A percentile compares a stretch with the other conserved stretches of the same genome.
phyloP scores from a whole-genome alignment of 2,329 filamentous ascomycete species.

The Chrysoporthe cubensis region DNA sequence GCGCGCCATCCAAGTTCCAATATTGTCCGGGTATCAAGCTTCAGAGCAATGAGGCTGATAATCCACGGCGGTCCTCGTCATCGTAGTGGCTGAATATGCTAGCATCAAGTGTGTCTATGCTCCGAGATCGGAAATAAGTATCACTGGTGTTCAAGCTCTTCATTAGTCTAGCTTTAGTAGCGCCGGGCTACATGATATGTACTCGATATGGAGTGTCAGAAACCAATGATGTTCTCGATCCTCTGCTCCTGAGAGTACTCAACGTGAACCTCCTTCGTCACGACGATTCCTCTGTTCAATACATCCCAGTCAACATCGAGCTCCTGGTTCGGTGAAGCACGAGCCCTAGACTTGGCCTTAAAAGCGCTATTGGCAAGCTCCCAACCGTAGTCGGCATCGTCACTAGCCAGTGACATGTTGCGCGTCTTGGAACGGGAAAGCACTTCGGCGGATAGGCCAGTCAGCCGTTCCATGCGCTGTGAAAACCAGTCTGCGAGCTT shows the following conservation, averaged over 20 bases:
- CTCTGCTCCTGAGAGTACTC: slow-evolving; percentile 23
- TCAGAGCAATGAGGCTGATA: background rate
- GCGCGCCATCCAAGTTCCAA: background rate
- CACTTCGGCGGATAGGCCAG: background rate
- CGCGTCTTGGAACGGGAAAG: slow-evolving; percentile 20
- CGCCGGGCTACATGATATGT: background rate
- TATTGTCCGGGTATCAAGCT: background rate
- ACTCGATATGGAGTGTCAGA: slow-evolving; percentile 4
- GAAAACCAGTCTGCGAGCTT: slow-evolving; percentile 18
- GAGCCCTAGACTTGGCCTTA: background rate
- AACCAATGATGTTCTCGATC: slow-evolving; percentile 24
- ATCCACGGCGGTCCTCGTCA: background rate
- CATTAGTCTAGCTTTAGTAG: background rate
- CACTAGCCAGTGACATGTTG: slow-evolving; percentile 15
- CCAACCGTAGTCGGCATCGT: slow-evolving; percentile 15
- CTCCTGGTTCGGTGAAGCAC: slow-evolving; percentile 10
- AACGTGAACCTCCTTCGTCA: slow-evolving; percentile 23
- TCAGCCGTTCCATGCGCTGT: slow-evolving; percentile 14
- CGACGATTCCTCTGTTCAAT: slow-evolving; percentile 19
- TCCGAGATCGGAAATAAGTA: background rate
- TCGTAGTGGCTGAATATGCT: background rate
- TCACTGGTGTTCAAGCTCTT: background rate
- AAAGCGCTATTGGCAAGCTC: slow-evolving; percentile 14
- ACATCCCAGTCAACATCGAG: slow-evolving; percentile 6
- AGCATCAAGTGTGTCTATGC: background rate